Conservation (phyloP, 768 basidiomycete species). For the Boletus sensibilis region DNA sequence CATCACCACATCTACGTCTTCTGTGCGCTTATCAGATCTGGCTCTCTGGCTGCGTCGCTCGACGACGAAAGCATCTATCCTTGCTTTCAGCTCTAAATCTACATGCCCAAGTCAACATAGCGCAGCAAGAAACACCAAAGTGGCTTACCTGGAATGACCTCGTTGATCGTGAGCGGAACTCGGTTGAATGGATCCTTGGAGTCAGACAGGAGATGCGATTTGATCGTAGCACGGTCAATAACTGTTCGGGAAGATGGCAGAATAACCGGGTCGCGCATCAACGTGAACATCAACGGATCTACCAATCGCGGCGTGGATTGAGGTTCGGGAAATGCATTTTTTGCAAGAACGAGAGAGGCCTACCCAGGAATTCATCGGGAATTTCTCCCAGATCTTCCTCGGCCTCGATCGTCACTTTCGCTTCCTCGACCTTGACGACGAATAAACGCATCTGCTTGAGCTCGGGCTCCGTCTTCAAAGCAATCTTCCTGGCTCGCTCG, state of each 20-base stretch:
- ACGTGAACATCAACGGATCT: constrained; percentile 88
- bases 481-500: constrained; percentile 55
- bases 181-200: constrained; percentile 96
- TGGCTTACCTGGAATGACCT: constrained; percentile 72
- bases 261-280: constrained; percentile 95
- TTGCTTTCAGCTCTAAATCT: constrained; percentile 71
- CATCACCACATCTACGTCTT: constrained; percentile 33
- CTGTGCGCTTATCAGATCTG: constrained; percentile 15
- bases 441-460: constrained; percentile 68
- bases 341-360: constrained; percentile 25
- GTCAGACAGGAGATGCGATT: constrained; percentile 90
- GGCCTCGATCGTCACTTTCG: constrained; percentile 74
- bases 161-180: constrained; percentile 71
- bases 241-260: constrained; percentile 79
- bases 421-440: constrained; percentile 79
- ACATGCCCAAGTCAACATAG: constrained; percentile 12
- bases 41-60: constrained; percentile 50
- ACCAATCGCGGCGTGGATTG: neutral
- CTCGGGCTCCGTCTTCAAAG: constrained; percentile 76
- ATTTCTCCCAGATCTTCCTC: constrained; percentile 91
- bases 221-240: constrained; percentile 90
- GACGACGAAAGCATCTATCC: constrained; percentile 68
- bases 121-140: neutral
- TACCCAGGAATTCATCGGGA: constrained; percentile 94
- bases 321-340: neutral